Base-by-base conservation (phyloP, 2,329 filamentous ascomycete genomes). In the Truncatella angustata region DNA sequence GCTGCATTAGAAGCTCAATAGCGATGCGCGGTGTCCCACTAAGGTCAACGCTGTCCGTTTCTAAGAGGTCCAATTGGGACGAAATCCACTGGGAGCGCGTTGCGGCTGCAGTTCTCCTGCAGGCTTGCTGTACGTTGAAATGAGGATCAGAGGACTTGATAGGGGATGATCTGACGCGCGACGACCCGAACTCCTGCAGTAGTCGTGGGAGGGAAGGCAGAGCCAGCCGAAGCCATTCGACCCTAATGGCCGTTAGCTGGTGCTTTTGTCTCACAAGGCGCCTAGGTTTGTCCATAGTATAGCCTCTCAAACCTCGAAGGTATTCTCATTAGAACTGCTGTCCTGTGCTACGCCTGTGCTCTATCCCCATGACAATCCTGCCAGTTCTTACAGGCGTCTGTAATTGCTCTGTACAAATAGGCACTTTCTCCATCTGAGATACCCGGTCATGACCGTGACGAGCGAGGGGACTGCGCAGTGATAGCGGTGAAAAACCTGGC, bases 121-220 rank as follows among this genome's bases (percentile, higher is more conserved):
- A 57, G 51, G 49, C 55, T 54, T 59, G 57, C 60, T 58, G 57
- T 58, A 60, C 18, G 60, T 55, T 61, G 56, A 66, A 65, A 66
- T 66, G 60, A 66, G 54, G 58, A 56, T 52, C 46, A 58, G 55
- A 55, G 42, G 45, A 54, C 54, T 20, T 9, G 12, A 34, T 49
- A 20, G 50, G 55, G 55, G 54, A 23, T 44, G 53, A 52, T 50
- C 39, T 26, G n/a, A 21, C 20, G 20, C 23, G 23, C 12, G 14
- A 32, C 18, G 11, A 18, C 20, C 26, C 44, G 43, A 9, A 14
- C 28, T n/a, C 26, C n/a, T 7, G 44, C 44, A 40, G 16, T 21
- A 50, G 23, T 6, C 21, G 23, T 42, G 12, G 34, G 48, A 32
- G n/a, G 30, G 20, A 6, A 40, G 26, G 14, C 18, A n/a, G 23